Conservation (phyloP, 345 rosid species). For the Litchi chinensis region DNA sequence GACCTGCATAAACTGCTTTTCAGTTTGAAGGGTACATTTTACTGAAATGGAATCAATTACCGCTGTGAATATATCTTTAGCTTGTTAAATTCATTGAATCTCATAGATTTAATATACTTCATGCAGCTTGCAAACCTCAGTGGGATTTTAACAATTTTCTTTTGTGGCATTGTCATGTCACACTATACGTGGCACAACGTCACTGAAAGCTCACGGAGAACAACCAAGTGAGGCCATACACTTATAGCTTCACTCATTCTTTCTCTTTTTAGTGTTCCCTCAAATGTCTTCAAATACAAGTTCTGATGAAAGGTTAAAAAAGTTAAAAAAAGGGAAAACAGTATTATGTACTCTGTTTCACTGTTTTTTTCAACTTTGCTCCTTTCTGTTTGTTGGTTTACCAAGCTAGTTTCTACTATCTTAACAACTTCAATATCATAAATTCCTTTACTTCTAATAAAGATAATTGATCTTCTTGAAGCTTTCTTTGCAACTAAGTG, state of each 20-base stretch:
- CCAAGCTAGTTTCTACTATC: neutral
- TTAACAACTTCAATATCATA: neutral
- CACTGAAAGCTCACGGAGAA: constrained; percentile 66
- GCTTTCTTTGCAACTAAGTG: neutral
- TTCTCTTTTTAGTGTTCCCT: neutral
- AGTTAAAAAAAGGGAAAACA: neutral
- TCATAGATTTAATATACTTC: neutral
- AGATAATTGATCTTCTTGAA: neutral
- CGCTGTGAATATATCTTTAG: neutral
- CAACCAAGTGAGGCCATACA: constrained; percentile 54
- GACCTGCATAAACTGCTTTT: neutral
- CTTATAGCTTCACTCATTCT: neutral
- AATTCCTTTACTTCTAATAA: neutral
- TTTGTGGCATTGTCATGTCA: constrained; percentile 71
- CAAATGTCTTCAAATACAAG: neutral
- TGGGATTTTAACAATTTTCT: constrained; percentile 71
- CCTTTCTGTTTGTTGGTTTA: neutral
- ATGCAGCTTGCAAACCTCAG: constrained; percentile 67
- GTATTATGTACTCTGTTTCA: neutral
- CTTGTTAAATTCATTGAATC: neutral
- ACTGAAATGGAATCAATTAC: constrained; percentile 1
- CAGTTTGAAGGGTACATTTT: neutral
- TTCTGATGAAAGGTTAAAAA: neutral
- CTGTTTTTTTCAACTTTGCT: neutral
- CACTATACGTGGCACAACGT: constrained; percentile 82